Conservation (phyloP, 345 rosid genomes). For the Linum tenue region DNA sequence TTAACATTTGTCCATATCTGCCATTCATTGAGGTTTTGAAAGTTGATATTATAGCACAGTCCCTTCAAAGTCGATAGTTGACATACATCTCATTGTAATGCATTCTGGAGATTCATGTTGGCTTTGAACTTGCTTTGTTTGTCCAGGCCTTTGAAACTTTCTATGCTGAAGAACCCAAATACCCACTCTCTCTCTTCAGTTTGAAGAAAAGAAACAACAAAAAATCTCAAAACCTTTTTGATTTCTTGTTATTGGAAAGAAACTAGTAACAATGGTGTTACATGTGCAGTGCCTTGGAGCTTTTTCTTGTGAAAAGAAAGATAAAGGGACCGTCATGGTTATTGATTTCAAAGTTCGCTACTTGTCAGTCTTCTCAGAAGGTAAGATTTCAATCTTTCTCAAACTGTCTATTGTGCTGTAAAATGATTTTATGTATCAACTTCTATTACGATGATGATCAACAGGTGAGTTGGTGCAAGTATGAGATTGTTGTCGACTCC, state of each 20-base stretch:
- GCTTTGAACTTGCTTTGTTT: too few relatives aligned
- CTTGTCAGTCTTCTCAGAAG: slow-evolving; percentile 58
- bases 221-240: not conserved
- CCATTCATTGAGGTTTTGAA: too few relatives aligned
- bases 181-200: too few relatives aligned
- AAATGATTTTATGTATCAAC: slow-evolving; percentile 1
- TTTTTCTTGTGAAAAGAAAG: slow-evolving; percentile 80
- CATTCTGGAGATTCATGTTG: not conserved
- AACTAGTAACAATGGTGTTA: slow-evolving; percentile 7
- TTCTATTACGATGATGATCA: slow-evolving; percentile 19
- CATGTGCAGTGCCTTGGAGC: slow-evolving; percentile 87
- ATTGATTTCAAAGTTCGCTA: slow-evolving; percentile 61
- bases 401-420: slow-evolving; percentile 3
- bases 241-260: not conserved
- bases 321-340: slow-evolving; percentile 94
- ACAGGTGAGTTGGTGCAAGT: slow-evolving; percentile 98
- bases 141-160: too few relatives aligned
- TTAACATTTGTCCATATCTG: too few relatives aligned
- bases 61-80: not conserved
- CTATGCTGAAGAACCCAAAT: too few relatives aligned
- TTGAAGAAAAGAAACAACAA: too few relatives aligned
- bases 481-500: slow-evolving; percentile 63
- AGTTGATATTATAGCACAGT: too few relatives aligned
- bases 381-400: slow-evolving; percentile 34
- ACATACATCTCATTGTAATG: not conserved